Conservation (phyloP, 2,329 filamentous ascomycete species). For the Colletotrichum karsti region DNA sequence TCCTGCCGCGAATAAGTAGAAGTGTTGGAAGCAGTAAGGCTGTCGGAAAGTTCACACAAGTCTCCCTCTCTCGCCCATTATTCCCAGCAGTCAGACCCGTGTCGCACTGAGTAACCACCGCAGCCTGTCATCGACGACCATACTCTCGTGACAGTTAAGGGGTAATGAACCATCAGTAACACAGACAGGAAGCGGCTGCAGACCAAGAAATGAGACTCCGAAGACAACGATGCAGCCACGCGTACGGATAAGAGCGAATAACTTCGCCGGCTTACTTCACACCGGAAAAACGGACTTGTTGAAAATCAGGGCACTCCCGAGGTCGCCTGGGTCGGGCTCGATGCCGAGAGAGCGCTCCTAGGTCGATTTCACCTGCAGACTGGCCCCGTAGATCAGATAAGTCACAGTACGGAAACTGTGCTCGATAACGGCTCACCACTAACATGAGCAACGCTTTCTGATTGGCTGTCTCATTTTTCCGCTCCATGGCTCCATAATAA, state of each 20-base stretch:
- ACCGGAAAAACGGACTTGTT: background rate
- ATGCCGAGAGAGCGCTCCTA: background rate
- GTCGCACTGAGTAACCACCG: background rate
- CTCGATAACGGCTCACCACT: background rate
- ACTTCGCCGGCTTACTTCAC: background rate
- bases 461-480: constrained; percentile 20
- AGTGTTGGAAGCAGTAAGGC: background rate
- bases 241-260: background rate
- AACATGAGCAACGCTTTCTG: background rate
- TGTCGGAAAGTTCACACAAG: background rate
- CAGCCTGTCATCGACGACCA: background rate
- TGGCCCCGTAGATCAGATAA: background rate
- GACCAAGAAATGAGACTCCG: background rate
- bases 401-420: background rate
- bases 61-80: background rate
- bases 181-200: background rate
- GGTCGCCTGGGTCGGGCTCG: background rate
- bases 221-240: background rate
- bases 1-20: too few species aligned
- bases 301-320: too few species aligned
- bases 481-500: constrained; percentile 23
- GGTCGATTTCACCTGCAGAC: too few species aligned
- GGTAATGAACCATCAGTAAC: background rate
- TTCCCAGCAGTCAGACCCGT: constrained; percentile 4
- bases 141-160: background rate